Percentiles rank a stretch among this genome's conserved stretches.
These are phyloP conservation scores for Geranium rotundifolium DNA, from an alignment of 345 rosid species.

Conservation along the genomic window DNA sequence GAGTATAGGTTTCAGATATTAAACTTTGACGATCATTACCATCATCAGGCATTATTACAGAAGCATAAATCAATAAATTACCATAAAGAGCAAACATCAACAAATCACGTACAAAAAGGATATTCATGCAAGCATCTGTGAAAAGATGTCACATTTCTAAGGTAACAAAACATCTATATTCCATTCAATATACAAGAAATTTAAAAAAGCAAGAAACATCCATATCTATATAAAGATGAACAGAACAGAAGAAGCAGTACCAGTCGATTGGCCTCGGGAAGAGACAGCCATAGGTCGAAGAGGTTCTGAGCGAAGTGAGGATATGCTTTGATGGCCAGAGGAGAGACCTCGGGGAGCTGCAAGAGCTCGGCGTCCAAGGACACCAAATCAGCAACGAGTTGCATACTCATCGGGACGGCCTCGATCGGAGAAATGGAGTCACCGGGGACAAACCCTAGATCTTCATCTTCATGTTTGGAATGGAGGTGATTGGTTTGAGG, in stretches of 20 bases:
- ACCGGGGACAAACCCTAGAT: conserved; percentile 10
- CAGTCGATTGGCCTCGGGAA: conserved; percentile 52
- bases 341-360: conserved; percentile 65
- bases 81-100: not conserved
- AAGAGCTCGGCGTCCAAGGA: conserved; percentile 50
- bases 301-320: conserved; percentile 44
- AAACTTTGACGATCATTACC: not conserved
- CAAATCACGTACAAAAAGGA: not conserved
- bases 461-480: conserved; percentile 1
- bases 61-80: not conserved
- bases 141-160: not conserved
- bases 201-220: not conserved
- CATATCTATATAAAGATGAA: not conserved
- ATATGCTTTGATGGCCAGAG: conserved; percentile 35
- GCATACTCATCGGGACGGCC: conserved; percentile 8
- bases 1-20: not conserved
- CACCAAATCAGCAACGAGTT: conserved; percentile 20
- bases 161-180: not conserved
- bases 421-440: not conserved
- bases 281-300: conserved; percentile 83
- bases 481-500: not conserved
- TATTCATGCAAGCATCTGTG: not conserved
- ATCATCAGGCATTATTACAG: not conserved
- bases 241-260: conserved; percentile 18
- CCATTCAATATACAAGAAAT: not conserved